Conservation (phyloP, 768 basidiomycete genomes). For the Macrolepiota albuminosa region DNA sequence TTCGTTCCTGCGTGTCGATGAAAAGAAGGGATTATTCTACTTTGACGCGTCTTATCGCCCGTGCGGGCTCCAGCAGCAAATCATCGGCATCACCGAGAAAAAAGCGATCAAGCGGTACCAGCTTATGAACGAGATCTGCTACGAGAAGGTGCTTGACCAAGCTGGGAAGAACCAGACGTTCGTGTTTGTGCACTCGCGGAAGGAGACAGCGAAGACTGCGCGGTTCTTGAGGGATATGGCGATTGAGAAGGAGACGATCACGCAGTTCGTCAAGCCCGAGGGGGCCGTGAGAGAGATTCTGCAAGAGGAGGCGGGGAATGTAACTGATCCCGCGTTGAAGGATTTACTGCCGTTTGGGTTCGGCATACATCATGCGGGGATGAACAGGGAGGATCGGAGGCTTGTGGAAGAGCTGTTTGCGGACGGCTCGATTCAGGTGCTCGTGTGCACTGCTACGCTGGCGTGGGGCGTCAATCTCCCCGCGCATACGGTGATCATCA, state of each 20-base stretch:
- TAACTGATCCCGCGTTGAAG: slow-evolving; percentile 76
- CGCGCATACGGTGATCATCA: slow-evolving; percentile 97
- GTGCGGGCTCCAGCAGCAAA: slow-evolving; percentile 93
- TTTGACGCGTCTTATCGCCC: slow-evolving; percentile 94
- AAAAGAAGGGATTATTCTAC: slow-evolving; percentile 90
- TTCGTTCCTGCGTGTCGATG: slow-evolving; percentile 92
- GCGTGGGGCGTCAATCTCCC: slow-evolving; percentile 99
- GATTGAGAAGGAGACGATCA: slow-evolving; percentile 94
- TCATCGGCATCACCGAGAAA: slow-evolving; percentile 97
- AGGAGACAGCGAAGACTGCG: slow-evolving; percentile 97
- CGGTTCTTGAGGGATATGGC: slow-evolving; percentile 93
- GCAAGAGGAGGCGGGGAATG: slow-evolving; percentile 75
- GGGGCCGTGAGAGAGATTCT: slow-evolving; percentile 89
- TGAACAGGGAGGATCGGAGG: slow-evolving; percentile 86
- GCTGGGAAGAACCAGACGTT: slow-evolving; percentile 83
- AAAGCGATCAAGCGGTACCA: slow-evolving; percentile 99
- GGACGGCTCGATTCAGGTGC: slow-evolving; percentile 87
- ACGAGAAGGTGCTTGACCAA: slow-evolving; percentile 97
- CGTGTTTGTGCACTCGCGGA: slow-evolving; percentile 97
- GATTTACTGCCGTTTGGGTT: slow-evolving; percentile 96
- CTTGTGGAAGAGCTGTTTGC: slow-evolving; percentile 93
- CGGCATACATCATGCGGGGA: slow-evolving; percentile 96
- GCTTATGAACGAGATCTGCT: slow-evolving; percentile 98
- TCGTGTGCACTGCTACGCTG: slow-evolving; percentile 96
- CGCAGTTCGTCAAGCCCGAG: slow-evolving; percentile 92